Conservation (phyloP, 306 rosid genomes). For the Prunus persica region DNA sequence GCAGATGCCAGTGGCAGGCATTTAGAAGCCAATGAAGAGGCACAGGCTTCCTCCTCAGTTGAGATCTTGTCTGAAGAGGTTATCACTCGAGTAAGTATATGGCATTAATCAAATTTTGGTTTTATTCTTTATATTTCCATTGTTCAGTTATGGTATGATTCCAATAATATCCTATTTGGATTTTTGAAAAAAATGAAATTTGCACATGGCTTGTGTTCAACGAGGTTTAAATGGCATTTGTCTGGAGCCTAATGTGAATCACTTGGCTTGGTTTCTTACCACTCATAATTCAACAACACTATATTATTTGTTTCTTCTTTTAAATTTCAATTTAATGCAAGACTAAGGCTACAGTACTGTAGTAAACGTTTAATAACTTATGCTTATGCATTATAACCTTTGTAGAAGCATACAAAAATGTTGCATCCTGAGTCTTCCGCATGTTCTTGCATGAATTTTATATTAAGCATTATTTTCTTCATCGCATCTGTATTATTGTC, state of each 20-base stretch:
- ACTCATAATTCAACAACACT: not conserved
- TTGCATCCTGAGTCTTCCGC: not conserved
- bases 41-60: conserved; percentile 10
- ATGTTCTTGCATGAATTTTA: not conserved
- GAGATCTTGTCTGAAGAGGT: conserved; percentile 30
- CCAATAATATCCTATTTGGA: not conserved
- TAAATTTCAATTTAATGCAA: not conserved
- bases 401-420: not conserved
- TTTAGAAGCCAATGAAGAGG: conserved; percentile 31
- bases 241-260: not conserved
- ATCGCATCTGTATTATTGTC: not conserved
- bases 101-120: not conserved
- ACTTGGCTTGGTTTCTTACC: not conserved
- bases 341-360: not conserved
- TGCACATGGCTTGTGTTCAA: not conserved
- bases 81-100: conserved; percentile 38
- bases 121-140: not conserved
- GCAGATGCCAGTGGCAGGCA: conserved; percentile 20
- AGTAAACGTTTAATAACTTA: not conserved
- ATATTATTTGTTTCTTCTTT: not conserved
- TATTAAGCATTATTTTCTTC: not conserved
- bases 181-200: not conserved
- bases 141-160: conserved; percentile 4
- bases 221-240: not conserved
- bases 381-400: not conserved